These are phyloP conservation scores for Rosa persica DNA, from an alignment of 306 rosid species.

Conservation along the genomic window DNA sequence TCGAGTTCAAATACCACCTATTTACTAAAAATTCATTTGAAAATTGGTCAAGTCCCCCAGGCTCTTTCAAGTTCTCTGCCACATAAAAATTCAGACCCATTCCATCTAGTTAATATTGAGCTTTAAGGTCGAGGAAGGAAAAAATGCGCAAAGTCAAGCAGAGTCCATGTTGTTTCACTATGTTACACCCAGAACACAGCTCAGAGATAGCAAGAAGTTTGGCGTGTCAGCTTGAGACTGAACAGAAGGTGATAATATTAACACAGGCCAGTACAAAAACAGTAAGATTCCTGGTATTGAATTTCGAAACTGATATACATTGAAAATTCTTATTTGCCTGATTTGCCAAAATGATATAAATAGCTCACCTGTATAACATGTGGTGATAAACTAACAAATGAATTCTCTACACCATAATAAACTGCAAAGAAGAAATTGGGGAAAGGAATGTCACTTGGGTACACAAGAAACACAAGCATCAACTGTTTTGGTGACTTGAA, in stretches of 20 bases:
- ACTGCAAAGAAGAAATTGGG: slow-evolving; percentile 47
- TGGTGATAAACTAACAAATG: slow-evolving; percentile 68
- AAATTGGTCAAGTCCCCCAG: not conserved
- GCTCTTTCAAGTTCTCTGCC: not conserved
- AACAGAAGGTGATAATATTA: not conserved
- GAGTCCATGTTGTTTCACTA: not conserved
- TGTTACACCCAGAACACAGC: not conserved
- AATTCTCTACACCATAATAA: slow-evolving; percentile 76
- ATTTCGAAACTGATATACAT: not conserved
- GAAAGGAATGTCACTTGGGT: slow-evolving; percentile 25
- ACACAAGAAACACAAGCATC: slow-evolving; percentile 21
- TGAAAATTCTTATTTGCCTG: not conserved
- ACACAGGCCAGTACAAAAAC: not conserved
- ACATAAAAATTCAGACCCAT: not conserved
- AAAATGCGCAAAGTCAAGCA: not conserved
- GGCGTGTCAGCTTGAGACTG: not conserved
- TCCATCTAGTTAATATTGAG: not conserved
- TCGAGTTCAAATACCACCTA: not conserved
- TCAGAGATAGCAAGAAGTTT: not conserved
- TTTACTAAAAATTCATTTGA: not conserved
- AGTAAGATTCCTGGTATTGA: not conserved
- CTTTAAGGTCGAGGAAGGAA: not conserved
- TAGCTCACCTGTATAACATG: slow-evolving; percentile 71
- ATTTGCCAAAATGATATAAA: not conserved
- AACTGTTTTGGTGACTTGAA: slow-evolving; percentile 4